Conservation (phyloP, 75 land plant species). For the Selaginella tamariscina region DNA sequence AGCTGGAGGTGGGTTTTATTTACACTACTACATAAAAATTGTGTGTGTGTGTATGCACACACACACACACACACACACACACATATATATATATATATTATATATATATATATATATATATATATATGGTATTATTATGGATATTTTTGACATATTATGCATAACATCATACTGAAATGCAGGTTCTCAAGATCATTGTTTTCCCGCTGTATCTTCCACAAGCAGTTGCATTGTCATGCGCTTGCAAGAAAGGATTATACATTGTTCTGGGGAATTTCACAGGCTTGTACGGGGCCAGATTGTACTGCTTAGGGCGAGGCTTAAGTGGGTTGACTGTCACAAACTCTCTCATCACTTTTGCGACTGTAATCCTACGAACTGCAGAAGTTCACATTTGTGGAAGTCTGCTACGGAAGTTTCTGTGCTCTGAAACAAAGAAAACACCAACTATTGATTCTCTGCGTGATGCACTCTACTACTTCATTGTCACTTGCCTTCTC, state of each 20-base stretch:
- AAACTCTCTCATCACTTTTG: neutral
- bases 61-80: too few relatives aligned
- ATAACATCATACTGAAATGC: too few relatives aligned
- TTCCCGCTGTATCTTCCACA: slow-evolving; percentile 20
- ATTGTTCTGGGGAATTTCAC: slow-evolving; percentile 8
- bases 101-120: too few relatives aligned
- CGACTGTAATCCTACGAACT: neutral
- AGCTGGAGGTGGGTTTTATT: too few relatives aligned
- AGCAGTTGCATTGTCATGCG: slow-evolving; percentile 12
- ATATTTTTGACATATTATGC: too few relatives aligned
- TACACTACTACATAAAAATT: too few relatives aligned
- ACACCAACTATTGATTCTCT: neutral
- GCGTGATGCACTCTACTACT: slow-evolving; percentile 11
- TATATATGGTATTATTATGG: too few relatives aligned
- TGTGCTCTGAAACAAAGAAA: neutral
- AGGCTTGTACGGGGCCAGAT: neutral
- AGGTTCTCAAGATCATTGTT: neutral
- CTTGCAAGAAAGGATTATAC: neutral
- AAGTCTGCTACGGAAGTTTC: neutral
- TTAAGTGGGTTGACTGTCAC: neutral
- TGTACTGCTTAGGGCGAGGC: slow-evolving; percentile 14
- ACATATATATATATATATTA: too few relatives aligned
- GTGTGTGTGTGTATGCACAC: too few relatives aligned
- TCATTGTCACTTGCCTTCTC: neutral
- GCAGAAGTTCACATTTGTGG: neutral